Evolutionary conservation across 2,329 filamentous ascomycete species (phyloP).

Genomic region (Hypomyces perniciosus): DNA sequence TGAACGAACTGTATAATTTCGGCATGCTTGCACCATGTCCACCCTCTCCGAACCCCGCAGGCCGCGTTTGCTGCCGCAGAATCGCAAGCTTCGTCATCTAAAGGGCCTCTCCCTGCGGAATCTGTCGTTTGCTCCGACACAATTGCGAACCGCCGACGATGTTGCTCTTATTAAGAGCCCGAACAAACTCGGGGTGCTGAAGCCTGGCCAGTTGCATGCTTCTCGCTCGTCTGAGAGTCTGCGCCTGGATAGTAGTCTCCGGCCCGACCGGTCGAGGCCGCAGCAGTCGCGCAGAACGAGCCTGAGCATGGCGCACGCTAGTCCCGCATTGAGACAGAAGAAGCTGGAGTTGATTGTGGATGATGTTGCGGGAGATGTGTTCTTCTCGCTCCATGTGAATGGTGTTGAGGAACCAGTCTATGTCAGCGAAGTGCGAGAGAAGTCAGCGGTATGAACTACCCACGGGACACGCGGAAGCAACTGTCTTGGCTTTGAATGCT

Average conservation of each 20-base stretch:
- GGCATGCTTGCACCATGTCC: conserved; percentile 24
- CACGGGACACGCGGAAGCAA: not conserved
- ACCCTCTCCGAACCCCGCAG: conserved; percentile 34
- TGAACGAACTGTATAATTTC: conserved; percentile 4
- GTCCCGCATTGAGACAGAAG: conserved; percentile 56
- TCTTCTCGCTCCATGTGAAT: conserved; percentile 75
- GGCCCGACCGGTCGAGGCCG: conserved; percentile 3
- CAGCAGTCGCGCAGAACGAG: conserved; percentile 40
- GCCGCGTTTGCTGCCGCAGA: conserved; percentile 59
- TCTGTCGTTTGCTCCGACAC: conserved; percentile 58
- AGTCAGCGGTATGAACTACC: conserved; percentile 54
- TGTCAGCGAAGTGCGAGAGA: conserved; percentile 73
- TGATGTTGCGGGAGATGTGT: conserved; percentile 73
- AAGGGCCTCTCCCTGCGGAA: conserved; percentile 84
- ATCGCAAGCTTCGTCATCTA: conserved; percentile 82
- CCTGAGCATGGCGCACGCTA: conserved; percentile 42
- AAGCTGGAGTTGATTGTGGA: conserved; percentile 68
- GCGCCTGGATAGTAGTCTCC: conserved; percentile 24
- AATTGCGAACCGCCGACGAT: conserved; percentile 70
- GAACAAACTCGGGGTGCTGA: conserved; percentile 54
- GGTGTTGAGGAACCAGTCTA: conserved; percentile 70
- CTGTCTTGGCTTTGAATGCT: conserved; percentile 5
- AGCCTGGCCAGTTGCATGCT: conserved; percentile 45
- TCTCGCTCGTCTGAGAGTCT: conserved; percentile 51
- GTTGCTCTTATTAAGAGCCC: conserved; percentile 65